Evolutionary conservation across 805 yeast genomes (phyloP).

Genomic region (Limtongozyma cylindracea): DNA sequence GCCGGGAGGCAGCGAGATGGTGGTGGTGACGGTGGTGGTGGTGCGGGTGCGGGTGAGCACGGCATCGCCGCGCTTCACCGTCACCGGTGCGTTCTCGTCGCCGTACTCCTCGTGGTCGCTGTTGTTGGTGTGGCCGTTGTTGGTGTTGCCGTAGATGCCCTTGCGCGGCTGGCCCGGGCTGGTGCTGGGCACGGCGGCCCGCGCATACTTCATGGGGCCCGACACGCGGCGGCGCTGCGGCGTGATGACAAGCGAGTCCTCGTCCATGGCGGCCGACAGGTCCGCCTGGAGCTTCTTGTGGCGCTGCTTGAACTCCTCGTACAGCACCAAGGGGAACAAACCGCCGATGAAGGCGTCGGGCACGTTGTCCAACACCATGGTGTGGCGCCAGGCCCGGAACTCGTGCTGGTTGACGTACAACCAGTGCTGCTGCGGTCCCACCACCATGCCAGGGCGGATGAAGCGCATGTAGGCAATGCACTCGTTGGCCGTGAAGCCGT

Average conservation of each 20-base stretch:
- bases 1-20: conserved; percentile 11
- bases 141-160: conserved; percentile 10
- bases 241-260: conserved; percentile 31
- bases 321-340: conserved; percentile 29
- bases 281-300: conserved; percentile 11
- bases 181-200: conserved; percentile 65
- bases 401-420: conserved; percentile 86
- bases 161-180: conserved; percentile 97
- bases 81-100: conserved; percentile 6
- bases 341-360: conserved; percentile 50
- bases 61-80: conserved; percentile 8
- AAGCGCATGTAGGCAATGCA: conserved; percentile 93
- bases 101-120: conserved; percentile 14
- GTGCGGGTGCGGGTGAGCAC: conserved; percentile 16
- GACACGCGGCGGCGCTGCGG: conserved; percentile 47
- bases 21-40: conserved; percentile 21
- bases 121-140: conserved; percentile 12
- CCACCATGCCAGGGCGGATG: conserved; percentile 98
- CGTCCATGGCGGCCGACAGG: conserved; percentile 7
- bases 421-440: conserved; percentile 99
- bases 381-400: conserved; percentile 87
- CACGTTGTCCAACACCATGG: conserved; percentile 53
- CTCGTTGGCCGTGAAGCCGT: conserved; percentile 92
- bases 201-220: conserved; percentile 44
- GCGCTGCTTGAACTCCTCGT: conserved; percentile 35